Base-by-base conservation (phyloP, 441 rosid species). In the Croton setiger region DNA sequence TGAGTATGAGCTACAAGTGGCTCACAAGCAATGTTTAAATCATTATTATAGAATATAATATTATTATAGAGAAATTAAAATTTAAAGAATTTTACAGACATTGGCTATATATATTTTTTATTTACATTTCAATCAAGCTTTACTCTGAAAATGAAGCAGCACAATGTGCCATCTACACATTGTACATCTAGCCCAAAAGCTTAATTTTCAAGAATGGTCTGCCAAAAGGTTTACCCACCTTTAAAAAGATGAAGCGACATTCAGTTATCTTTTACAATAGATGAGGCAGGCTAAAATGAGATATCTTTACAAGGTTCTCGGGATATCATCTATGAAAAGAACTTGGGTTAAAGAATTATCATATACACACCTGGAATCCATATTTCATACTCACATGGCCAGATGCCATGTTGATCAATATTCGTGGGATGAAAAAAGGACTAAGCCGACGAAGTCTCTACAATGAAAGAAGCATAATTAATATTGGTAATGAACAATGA, bases 311-410 rank as follows among this genome's bases (percentile, higher is more conserved):
- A 67, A 67, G 64, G 64, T 41, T 49, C 55, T 60, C 39, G 14
- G 15, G 37, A 69, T 37, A 35, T 55, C 66, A 55, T 60, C 35
- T 23, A 51, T 13, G 0, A 17, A 69, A 31, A 31, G 21, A 51
- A 68, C 41, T 47, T 49, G 33, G 18, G 15, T 13, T 39, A 6
- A 43, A 52, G 52, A 63, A 18, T 43, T 58, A 52, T 27, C 31
- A 27, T 7, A 52, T 41, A 82, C 83, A 2, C 71, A 94, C 97
- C 97, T 90, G 93, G 75, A 94, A 94, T 74, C 96, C 96, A 67
- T 91, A 90, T 77, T 83, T 88, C 88, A 91, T 91, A 85, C 98
- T 91, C 74, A 91, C 93, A 43, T 94, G 96, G 77, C 97, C 97
- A 54, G 98, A 88, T 23, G 96, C 92, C 96, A 90, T 94, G 86